A percentile compares a stretch with the other conserved stretches of the same genome.
These are phyloP conservation scores for Candida alai DNA, from an alignment of 805 yeast genomes.

Conservation along the genomic window DNA sequence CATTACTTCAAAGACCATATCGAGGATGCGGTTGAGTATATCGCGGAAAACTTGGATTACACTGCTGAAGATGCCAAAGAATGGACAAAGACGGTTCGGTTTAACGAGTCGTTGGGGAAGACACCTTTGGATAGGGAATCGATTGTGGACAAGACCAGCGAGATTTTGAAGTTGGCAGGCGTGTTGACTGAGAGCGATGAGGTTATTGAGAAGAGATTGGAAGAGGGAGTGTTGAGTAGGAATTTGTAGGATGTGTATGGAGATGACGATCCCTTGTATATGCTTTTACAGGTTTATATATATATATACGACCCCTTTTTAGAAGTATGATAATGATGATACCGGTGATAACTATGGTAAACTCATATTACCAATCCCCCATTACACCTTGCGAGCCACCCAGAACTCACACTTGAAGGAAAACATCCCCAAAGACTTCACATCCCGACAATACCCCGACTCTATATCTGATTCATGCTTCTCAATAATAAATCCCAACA, in stretches of 20 bases:
- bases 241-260: conserved; percentile 1
- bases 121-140: conserved; percentile 43
- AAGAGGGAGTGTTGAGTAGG: conserved; percentile 12
- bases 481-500: conserved; percentile 49
- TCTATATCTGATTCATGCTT: conserved; percentile 41
- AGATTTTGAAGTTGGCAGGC: conserved; percentile 59
- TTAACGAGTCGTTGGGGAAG: conserved; percentile 42
- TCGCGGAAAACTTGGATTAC: conserved; percentile 69
- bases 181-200: conserved; percentile 40
- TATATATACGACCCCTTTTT: neutral
- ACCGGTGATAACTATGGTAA: neutral
- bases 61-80: conserved; percentile 69
- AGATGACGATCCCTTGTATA: neutral
- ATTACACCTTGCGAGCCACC: conserved; percentile 49
- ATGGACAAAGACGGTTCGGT: conserved; percentile 79
- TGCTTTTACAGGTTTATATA: neutral
- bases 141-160: conserved; percentile 53
- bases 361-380: no score
- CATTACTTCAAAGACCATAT: conserved; percentile 55
- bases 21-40: conserved; percentile 64
- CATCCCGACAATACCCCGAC: conserved; percentile 53
- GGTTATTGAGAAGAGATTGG: conserved; percentile 24
- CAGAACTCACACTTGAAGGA: conserved; percentile 64
- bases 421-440: conserved; percentile 49
- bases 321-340: neutral